These are phyloP conservation scores for Sporothrix dimorphospora DNA, from an alignment of 2,329 filamentous ascomycete genomes.

Conservation along the genomic window DNA sequence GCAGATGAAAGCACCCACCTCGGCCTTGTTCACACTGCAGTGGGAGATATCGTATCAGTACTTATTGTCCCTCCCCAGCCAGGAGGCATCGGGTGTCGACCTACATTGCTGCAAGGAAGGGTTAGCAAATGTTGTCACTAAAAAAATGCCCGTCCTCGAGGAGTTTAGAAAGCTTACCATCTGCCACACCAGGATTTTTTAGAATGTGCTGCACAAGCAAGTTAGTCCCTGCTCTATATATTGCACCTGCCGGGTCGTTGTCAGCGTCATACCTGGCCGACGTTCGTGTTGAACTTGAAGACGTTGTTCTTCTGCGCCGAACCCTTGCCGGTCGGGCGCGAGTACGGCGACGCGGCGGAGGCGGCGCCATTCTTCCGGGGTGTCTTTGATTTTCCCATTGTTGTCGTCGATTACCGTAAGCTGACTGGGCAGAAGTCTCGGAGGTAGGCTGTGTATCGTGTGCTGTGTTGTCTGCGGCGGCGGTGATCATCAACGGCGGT, in stretches of 20 bases:
- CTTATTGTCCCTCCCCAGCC: not conserved
- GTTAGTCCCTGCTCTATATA: not conserved
- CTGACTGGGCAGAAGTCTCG: not conserved
- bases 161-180: constrained; percentile 28
- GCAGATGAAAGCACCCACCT: constrained; percentile 25
- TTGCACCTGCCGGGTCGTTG: not conserved
- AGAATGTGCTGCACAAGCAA: constrained; percentile 67
- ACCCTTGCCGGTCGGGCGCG: constrained; percentile 36
- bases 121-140: constrained; percentile 10
- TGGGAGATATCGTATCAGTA: not conserved
- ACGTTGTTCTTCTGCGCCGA: constrained; percentile 69
- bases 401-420: not conserved
- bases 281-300: constrained; percentile 95
- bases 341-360: constrained; percentile 43
- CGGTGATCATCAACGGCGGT: not conserved
- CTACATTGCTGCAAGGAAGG: constrained; percentile 32
- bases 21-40: constrained; percentile 33
- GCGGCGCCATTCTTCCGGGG: constrained; percentile 42
- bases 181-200: constrained; percentile 54
- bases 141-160: not conserved
- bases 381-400: constrained; percentile 49
- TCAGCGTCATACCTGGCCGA: constrained; percentile 57
- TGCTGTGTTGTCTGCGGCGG: not conserved
- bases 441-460: not conserved
- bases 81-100: constrained; percentile 9